These are phyloP conservation scores for Leccinum subgranulosum DNA, from an alignment of 768 basidiomycete genomes.

Conservation along the genomic window DNA sequence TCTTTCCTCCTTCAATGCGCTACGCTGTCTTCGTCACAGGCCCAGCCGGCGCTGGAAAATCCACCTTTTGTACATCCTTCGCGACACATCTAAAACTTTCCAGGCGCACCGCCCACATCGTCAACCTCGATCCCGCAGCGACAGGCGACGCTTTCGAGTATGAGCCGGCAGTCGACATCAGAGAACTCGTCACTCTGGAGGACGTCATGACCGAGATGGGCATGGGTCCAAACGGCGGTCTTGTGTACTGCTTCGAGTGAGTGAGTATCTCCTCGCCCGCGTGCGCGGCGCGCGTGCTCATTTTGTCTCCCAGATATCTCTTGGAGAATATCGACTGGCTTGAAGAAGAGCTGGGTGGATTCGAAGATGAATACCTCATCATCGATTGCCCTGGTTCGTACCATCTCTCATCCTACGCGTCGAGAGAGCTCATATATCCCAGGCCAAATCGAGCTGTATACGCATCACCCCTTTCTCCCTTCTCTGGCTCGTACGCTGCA, in stretches of 20 bases:
- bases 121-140: conserved; percentile 97
- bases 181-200: conserved; percentile 85
- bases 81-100: conserved; percentile 85
- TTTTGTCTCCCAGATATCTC: conserved; percentile 66
- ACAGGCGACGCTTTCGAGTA: conserved; percentile 84
- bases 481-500: conserved; percentile 75
- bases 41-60: conserved; percentile 98
- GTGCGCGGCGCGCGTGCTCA: not conserved
- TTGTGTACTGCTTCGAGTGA: conserved; percentile 99
- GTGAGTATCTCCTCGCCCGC: conserved; percentile 44
- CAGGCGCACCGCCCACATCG: conserved; percentile 82
- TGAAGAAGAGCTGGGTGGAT: conserved; percentile 92
- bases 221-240: conserved; percentile 95
- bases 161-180: conserved; percentile 90
- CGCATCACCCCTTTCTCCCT: conserved; percentile 96
- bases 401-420: not conserved
- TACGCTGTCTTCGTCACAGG: conserved; percentile 89
- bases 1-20: conserved; percentile 51
- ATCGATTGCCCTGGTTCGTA: conserved; percentile 83
- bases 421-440: conserved; percentile 5
- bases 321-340: conserved; percentile 98
- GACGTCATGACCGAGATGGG: conserved; percentile 96
- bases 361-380: conserved; percentile 92
- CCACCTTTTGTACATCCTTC: conserved; percentile 86
- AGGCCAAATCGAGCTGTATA: conserved; percentile 99